Base-by-base conservation (phyloP, 805 yeast species). In the Nakazawaea peltata region DNA sequence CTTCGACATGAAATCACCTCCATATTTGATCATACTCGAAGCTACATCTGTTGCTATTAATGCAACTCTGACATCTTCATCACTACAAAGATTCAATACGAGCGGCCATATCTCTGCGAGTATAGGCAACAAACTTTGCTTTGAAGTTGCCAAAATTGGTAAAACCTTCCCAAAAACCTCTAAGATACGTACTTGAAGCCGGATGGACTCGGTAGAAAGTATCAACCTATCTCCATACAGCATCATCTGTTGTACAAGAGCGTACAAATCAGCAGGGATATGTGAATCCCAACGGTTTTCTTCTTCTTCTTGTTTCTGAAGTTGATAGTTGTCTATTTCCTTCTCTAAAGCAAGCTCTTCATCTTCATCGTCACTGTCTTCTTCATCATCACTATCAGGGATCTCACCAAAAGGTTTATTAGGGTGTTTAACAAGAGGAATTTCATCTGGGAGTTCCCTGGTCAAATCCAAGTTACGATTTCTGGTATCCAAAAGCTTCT, bases 211-310 rank as follows among this genome's bases (percentile, higher is more conserved):
- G 2, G 84, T 75, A 25, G 85, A 56, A 23, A 73, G 34, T 11
- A 37, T 33, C 19, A 74, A 63, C 39, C 84, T 61, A 36, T 83
- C 81, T 5, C 90, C 80, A 50, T 86, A 84, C 5, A 64, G 69
- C 35, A 76, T 63, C 3, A 90, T 75, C 36, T 73, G 72, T 29
- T 76, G 71, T 1, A 83, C 56, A 2, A 78, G 58, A 26, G 56
- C 51, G 52, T 84, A 90, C 0, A 81, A 59, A 2, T 65, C 57
- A 27, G 68, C 59, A 0, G 94, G 82, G 0, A 88, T 60, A 0
- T 78, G 76, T 0, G 90, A 79, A 0, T 50, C 44, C 96, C 96
- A 87, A 22, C 63, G 62, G 12, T 61, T 65, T 25, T 54, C 37
- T 25, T 44, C 49, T 7, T 44, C 45, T n/a, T 50, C 52, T 1